A percentile compares a stretch with the other conserved stretches of the same genome.
Evolutionary conservation across 805 yeast genomes (phyloP).

Genomic region (Lipomyces yamadae): DNA sequence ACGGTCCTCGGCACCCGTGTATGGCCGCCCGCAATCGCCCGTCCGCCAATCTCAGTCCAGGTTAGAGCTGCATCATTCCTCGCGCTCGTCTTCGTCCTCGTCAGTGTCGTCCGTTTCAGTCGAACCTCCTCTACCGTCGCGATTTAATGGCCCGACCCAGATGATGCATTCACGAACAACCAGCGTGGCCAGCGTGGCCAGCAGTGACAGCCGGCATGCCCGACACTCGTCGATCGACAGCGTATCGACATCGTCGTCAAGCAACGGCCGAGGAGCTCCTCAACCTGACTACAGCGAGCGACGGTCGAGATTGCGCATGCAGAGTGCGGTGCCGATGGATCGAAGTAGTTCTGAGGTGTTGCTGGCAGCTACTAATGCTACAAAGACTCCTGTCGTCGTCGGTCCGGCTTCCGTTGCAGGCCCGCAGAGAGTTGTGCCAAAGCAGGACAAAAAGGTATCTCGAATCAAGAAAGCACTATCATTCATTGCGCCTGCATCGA

Average conservation of each 20-base stretch:
- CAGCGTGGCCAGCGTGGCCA: not conserved
- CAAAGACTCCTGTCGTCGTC: not conserved
- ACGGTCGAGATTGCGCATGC: not conserved
- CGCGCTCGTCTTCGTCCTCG: constrained; percentile 10
- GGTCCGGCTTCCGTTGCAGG: not conserved
- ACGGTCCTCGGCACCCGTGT: not conserved
- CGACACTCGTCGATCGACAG: constrained; percentile 24
- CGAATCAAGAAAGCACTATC: constrained; percentile 27
- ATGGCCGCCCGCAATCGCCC: constrained; percentile 14
- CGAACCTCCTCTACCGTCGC: not conserved
- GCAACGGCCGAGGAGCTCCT: not conserved
- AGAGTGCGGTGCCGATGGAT: not conserved
- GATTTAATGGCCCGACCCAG: not conserved
- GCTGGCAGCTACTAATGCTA: not conserved
- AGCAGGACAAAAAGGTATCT: constrained; percentile 7
- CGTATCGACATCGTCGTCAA: constrained; percentile 21
- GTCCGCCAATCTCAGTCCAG: constrained; percentile 9
- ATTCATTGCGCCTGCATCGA: constrained; percentile 16
- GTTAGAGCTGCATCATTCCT: constrained; percentile 7
- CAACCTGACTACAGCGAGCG: not conserved
- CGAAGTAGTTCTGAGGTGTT: not conserved
- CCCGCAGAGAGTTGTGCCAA: not conserved
- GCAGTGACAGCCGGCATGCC: constrained; percentile 8
- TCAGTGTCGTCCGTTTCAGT: constrained; percentile 2
- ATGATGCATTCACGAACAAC: not conserved